Percentiles rank a stretch among this genome's conserved stretches.
phyloP scores from a whole-genome alignment of 805 yeast genomes.

The Nakazawaea wyomingensis region DNA sequence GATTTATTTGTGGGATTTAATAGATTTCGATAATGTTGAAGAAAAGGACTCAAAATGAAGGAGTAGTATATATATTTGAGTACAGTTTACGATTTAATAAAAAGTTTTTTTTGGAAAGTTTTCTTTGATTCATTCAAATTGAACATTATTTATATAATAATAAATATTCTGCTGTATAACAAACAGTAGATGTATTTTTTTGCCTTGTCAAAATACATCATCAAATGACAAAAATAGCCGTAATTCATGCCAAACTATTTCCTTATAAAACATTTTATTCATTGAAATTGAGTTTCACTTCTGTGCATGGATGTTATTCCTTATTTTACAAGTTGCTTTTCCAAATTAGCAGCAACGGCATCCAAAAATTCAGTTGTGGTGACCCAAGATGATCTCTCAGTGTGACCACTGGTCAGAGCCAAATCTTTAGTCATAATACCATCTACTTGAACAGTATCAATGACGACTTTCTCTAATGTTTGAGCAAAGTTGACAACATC shows the following conservation, averaged over 20 bases:
- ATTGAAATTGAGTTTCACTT: too few species aligned
- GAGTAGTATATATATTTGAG: too few species aligned
- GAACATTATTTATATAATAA: slow-evolving; percentile 3
- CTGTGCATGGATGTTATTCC: not conserved
- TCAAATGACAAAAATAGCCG: too few species aligned
- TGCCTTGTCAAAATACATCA: too few species aligned
- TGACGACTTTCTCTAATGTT: slow-evolving; percentile 57
- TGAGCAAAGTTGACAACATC: slow-evolving; percentile 66
- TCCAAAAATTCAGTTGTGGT: slow-evolving; percentile 74
- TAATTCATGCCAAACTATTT: too few species aligned
- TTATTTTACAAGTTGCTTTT: slow-evolving; percentile 13
- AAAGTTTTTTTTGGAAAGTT: not conserved
- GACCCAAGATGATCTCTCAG: slow-evolving; percentile 58
- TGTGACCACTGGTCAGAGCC: slow-evolving; percentile 65
- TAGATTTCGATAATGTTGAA: slow-evolving; percentile 24
- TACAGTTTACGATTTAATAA: too few species aligned
- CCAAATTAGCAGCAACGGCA: slow-evolving; percentile 54
- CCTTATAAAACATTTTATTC: too few species aligned
- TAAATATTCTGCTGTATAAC: too few species aligned
- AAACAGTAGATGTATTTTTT: too few species aligned
- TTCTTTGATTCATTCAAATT: slow-evolving; percentile 11
- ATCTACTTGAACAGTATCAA: slow-evolving; percentile 69
- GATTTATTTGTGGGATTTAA: slow-evolving; percentile 37
- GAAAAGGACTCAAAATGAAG: slow-evolving; percentile 11
- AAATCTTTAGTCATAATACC: slow-evolving; percentile 81